A percentile compares a stretch with the other conserved stretches of the same genome.
phyloP scores from a whole-genome alignment of 2,329 filamentous ascomycete species.

The Aspergillus pseudoviridinutans region DNA sequence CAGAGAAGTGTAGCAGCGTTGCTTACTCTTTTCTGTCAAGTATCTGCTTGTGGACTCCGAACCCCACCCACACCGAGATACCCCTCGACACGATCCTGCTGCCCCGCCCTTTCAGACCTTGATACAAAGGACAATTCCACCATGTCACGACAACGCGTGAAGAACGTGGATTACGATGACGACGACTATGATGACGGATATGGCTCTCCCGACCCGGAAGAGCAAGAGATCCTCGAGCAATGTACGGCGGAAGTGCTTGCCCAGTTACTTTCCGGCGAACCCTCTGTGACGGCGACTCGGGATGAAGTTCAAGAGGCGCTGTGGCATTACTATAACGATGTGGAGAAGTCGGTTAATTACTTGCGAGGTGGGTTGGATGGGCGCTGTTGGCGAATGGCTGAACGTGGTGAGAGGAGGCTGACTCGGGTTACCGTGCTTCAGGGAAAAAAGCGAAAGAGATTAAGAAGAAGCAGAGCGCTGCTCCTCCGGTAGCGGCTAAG shows the following conservation, averaged over 20 bases:
- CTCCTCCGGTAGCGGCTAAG: slow-evolving; percentile 20
- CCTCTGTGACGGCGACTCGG: slow-evolving; percentile 59
- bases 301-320: slow-evolving; percentile 81
- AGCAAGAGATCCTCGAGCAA: slow-evolving; percentile 56
- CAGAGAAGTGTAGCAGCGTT: not conserved
- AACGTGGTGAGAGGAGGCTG: slow-evolving; percentile 2
- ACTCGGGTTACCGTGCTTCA: slow-evolving; percentile 6
- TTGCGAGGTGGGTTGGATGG: slow-evolving; percentile 56
- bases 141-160: slow-evolving; percentile 47
- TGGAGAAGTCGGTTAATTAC: slow-evolving; percentile 79
- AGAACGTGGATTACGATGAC: slow-evolving; percentile 41
- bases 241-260: slow-evolving; percentile 65
- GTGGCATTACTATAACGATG: slow-evolving; percentile 95
- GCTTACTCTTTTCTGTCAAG: not conserved
- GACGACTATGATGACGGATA: slow-evolving; percentile 41
- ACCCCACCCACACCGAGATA: not conserved
- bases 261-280: slow-evolving; percentile 58
- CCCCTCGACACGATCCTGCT: slow-evolving; percentile 3
- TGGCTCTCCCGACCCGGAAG: slow-evolving; percentile 40
- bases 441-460: slow-evolving; percentile 36
- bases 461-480: slow-evolving; percentile 27
- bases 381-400: not conserved
- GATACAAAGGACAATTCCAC: slow-evolving; percentile 1
- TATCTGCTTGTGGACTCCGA: not conserved
- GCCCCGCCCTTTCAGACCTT: not conserved